Conservation (phyloP, 2,329 filamentous ascomycete species). For the Orbilia ellipsospora region DNA sequence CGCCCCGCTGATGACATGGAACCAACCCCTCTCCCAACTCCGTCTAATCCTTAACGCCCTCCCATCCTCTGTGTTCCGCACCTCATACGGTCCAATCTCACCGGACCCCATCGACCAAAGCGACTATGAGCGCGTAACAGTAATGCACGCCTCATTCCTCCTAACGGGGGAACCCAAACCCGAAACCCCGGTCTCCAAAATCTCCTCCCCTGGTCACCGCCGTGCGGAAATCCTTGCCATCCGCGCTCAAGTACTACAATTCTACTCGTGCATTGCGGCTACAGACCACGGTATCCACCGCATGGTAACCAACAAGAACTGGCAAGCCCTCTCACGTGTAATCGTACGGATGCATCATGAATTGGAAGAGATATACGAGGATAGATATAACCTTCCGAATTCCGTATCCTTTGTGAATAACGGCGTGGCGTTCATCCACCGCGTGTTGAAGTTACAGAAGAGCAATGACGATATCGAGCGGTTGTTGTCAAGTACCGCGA, state of each 20-base stretch:
- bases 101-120: constrained; percentile 34
- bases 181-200: neutral
- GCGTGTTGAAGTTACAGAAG: constrained; percentile 39
- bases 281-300: constrained; percentile 39
- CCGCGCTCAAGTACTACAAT: constrained; percentile 32
- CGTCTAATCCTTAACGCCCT: constrained; percentile 39
- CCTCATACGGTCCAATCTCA: constrained; percentile 43
- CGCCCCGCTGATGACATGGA: constrained; percentile 45
- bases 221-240: constrained; percentile 40
- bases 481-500: constrained; percentile 24
- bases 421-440: constrained; percentile 42
- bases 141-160: constrained; percentile 52
- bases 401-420: constrained; percentile 44
- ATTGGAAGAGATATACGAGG: constrained; percentile 45
- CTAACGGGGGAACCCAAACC: constrained; percentile 48
- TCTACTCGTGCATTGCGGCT: constrained; percentile 47
- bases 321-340: constrained; percentile 40
- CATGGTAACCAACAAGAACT: constrained; percentile 46
- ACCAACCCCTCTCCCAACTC: constrained; percentile 46
- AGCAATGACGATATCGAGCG: constrained; percentile 35
- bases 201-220: constrained; percentile 23
- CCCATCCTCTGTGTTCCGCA: constrained; percentile 38
- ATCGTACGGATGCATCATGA: constrained; percentile 40
- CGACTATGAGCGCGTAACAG: constrained; percentile 38
- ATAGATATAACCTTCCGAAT: constrained; percentile 17